phyloP scores from a whole-genome alignment of 495 filamentous ascomycete genomes.

The Talaromyces stipitatus region DNA sequence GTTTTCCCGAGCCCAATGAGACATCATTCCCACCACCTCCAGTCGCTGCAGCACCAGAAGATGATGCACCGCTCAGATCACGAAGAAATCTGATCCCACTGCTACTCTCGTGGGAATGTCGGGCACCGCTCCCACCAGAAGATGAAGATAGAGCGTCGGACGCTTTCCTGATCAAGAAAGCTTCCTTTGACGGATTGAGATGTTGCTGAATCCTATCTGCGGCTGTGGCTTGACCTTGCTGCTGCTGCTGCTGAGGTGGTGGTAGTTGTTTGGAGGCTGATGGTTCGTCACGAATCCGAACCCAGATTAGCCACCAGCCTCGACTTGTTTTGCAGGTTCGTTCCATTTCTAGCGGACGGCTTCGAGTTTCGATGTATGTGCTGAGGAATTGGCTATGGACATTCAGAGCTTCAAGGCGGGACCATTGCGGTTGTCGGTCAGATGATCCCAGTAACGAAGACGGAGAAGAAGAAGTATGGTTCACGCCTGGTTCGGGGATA shows the following conservation, averaged over 20 bases:
- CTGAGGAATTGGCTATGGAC: conserved; percentile 80
- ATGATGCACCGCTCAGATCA: conserved; percentile 35
- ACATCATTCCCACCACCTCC: conserved; percentile 29
- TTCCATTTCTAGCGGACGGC: conserved; percentile 58
- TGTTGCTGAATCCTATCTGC: not conserved
- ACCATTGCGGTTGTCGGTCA: conserved; percentile 41
- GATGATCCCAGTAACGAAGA: not conserved
- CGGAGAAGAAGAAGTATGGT: conserved; percentile 47
- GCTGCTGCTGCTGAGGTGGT: conserved; percentile 13
- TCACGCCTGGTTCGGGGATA: conserved; percentile 58
- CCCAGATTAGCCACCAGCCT: conserved; percentile 98
- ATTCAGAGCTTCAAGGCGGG: conserved; percentile 81
- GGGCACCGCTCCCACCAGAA: not conserved
- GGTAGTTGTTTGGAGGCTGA: conserved; percentile 9
- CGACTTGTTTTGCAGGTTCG: conserved; percentile 84
- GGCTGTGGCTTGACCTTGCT: not conserved
- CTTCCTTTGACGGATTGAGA: conserved; percentile 46
- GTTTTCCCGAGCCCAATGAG: conserved; percentile 51
- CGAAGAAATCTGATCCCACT: conserved; percentile 41
- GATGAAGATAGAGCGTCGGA: conserved; percentile 47
- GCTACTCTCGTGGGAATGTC: conserved; percentile 26
- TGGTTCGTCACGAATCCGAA: conserved; percentile 47
- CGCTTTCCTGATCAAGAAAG: conserved; percentile 72
- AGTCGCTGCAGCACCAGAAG: conserved; percentile 10
- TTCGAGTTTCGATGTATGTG: conserved; percentile 58